A percentile compares a stretch with the other conserved stretches of the same genome.
Evolutionary conservation across 1,284 basidiomycete genomes (phyloP).

Genomic region (Puccinia sorghi): DNA sequence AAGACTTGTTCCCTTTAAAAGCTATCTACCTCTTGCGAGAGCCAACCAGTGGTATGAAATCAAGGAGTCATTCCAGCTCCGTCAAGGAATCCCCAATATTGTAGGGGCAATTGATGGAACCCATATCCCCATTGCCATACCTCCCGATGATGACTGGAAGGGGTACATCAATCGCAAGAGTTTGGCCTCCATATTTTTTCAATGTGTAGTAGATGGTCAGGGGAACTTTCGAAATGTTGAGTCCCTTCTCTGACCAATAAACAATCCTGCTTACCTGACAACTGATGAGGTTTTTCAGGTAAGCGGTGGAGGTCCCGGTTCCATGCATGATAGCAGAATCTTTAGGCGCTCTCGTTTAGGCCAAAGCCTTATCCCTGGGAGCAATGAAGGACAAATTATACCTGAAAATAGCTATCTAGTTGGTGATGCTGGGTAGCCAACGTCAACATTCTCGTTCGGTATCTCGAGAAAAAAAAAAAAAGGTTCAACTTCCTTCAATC

Average conservation of each 20-base stretch:
- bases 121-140: neutral
- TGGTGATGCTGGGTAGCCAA: neutral
- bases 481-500: neutral
- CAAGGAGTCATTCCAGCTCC: neutral
- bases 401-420: neutral
- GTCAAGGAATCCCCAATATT: neutral
- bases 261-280: too few species aligned
- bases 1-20: too few species aligned
- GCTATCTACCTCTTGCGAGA: neutral
- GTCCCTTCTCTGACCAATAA: too few species aligned
- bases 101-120: constrained; percentile 1
- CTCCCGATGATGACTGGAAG: neutral
- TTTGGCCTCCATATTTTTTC: neutral
- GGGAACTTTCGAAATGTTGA: constrained; percentile 7
- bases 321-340: neutral
- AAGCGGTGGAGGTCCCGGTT: too few species aligned
- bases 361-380: neutral
- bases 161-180: neutral
- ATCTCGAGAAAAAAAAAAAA: neutral
- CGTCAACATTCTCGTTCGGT: neutral
- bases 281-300: too few species aligned
- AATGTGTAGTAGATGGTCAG: neutral
- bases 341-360: neutral
- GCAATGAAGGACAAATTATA: neutral
- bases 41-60: neutral